Percentiles rank a stretch among this genome's conserved stretches.
These are phyloP conservation scores for Moricandia arvensis DNA, from an alignment of 345 rosid genomes.

Conservation along the genomic window DNA sequence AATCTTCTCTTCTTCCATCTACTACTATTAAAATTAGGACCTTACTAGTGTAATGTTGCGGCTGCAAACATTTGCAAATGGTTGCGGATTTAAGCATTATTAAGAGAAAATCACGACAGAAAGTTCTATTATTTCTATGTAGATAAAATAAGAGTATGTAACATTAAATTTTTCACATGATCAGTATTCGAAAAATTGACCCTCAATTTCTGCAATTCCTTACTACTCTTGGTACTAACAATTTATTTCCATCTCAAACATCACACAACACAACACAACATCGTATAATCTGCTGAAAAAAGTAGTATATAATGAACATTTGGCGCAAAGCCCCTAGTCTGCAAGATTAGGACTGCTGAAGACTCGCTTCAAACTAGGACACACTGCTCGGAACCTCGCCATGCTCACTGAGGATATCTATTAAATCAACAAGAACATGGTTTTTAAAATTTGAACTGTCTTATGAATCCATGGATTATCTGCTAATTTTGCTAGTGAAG, in stretches of 20 bases:
- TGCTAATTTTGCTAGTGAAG: background rate
- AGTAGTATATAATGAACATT: background rate
- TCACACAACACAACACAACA: constrained; percentile 10
- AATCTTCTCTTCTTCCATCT: too few species aligned
- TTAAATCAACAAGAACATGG: background rate
- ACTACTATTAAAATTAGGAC: too few species aligned
- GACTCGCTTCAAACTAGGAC: constrained; percentile 85
- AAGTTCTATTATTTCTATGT: too few species aligned
- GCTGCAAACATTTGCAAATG: too few species aligned
- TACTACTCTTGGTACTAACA: background rate
- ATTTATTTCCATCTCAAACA: background rate
- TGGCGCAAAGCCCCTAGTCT: constrained; percentile 29
- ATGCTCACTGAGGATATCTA: constrained; percentile 73
- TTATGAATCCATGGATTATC: background rate
- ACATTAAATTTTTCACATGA: too few species aligned
- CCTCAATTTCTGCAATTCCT: background rate
- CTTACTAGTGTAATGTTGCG: too few species aligned
- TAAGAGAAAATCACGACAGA: too few species aligned
- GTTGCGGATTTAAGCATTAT: too few species aligned
- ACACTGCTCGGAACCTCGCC: constrained; percentile 58
- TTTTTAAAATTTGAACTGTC: background rate
- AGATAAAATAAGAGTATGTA: too few species aligned
- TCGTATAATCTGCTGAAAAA: background rate
- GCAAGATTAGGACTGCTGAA: constrained; percentile 29
- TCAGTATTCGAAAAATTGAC: too few species aligned